Evolutionary conservation across 331 rosid genomes (phyloP), one percentile per base, ranked within the genome.

Genomic region (Arachis monticola): DNA sequence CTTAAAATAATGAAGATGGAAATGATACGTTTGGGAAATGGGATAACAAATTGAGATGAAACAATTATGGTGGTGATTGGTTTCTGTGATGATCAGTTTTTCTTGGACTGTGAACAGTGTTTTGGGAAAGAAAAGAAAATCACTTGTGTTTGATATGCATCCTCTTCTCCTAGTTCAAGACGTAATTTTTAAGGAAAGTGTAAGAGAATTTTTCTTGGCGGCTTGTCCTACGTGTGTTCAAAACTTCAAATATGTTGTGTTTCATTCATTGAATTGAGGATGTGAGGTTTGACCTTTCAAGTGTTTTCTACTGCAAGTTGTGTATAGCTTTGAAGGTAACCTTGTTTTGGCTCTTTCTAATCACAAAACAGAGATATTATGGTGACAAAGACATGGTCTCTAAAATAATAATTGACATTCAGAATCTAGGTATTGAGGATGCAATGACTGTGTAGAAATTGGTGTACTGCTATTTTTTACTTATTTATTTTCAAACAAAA

Each of bases 261-360:
- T 35, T 14, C 14, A 30, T 13, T 55, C 13, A 38, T 76, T 79
- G 64, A 66, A 40, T 22, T 61, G 41, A 57, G 51, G 60, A 55
- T 46, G 35, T 10, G 67, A 69, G 31, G 51, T 72, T 67, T 72
- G 58, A 79, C 44, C 44, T 46, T 59, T 79, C 76, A 79, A 76
- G 77, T 72, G 52, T 17, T 61, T 79, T 79, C 40, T 55, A 75
- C 67, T 40, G 7, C 14, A 66, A 48, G 77, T 72, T 80, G 10
- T 56, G 71, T 61, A 31, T 80, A 22, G 58, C 84, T 83, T 76
- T 69, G 46, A 83, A 80, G 80, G 67, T 60, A 80, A 83, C 79
- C 31, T 72, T 61, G 66, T 48, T 30, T 56, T 67, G 71, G 69
- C 17, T 80, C 40, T 61, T 46, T 70, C 44, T 59, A 56, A 31